phyloP scores from a whole-genome alignment of 2,329 filamentous ascomycete species.

The Periconia digitata region DNA sequence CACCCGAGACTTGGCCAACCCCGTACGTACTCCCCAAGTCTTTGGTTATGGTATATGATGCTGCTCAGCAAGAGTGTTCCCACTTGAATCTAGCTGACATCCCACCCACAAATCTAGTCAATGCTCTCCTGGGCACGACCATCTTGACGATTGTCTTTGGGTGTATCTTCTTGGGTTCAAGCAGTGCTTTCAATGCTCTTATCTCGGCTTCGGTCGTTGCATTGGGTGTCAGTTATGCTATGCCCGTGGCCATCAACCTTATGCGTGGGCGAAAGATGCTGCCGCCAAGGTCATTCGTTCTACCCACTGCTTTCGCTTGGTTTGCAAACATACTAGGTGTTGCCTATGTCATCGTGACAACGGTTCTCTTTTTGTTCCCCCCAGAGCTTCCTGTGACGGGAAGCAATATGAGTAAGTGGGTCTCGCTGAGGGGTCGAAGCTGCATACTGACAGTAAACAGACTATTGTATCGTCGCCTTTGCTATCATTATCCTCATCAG shows the following conservation, averaged over 20 bases:
- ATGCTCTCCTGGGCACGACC: slow-evolving; percentile 64
- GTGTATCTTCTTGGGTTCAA: slow-evolving; percentile 68
- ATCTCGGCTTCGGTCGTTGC: slow-evolving; percentile 71
- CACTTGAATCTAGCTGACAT: too few relatives aligned
- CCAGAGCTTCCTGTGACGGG: slow-evolving; percentile 65
- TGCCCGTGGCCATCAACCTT: slow-evolving; percentile 71
- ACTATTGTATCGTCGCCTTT: slow-evolving; percentile 60
- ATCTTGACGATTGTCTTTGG: slow-evolving; percentile 68
- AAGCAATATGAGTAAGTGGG: slow-evolving; percentile 66
- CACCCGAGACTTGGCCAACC: slow-evolving; percentile 65
- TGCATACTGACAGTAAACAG: slow-evolving; percentile 22
- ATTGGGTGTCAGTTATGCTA: slow-evolving; percentile 71
- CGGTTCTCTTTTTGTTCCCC: slow-evolving; percentile 74
- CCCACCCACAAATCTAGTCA: too few relatives aligned
- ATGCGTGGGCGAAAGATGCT: slow-evolving; percentile 66
- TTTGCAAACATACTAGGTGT: slow-evolving; percentile 62
- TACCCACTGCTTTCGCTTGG: slow-evolving; percentile 61
- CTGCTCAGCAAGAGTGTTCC: too few relatives aligned
- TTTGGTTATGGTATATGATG: too few relatives aligned
- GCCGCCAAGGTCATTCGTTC: slow-evolving; percentile 60
- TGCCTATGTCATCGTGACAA: slow-evolving; percentile 68
- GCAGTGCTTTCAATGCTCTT: slow-evolving; percentile 70
- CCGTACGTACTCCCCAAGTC: too few relatives aligned
- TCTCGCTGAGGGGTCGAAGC: background rate
- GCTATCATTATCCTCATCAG: slow-evolving; percentile 61